Percentiles rank a stretch among this genome's conserved stretches.
These are phyloP conservation scores for Sedum album DNA, from an alignment of 164 flowering plant genomes.

Conservation along the genomic window DNA sequence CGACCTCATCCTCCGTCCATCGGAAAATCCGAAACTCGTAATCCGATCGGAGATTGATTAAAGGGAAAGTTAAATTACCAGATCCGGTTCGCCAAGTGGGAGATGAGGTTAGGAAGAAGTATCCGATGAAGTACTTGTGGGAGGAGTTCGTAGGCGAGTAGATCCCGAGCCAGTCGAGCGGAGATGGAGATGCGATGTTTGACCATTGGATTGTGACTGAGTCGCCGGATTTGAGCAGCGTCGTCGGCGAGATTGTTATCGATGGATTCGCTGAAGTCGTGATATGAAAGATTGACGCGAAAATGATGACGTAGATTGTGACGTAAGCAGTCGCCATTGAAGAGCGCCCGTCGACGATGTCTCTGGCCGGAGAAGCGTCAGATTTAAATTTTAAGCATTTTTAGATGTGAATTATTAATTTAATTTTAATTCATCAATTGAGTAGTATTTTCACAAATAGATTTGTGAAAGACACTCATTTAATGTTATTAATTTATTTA, in stretches of 20 bases:
- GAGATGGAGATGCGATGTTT: constrained; percentile 52
- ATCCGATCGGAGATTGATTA: constrained; percentile 60
- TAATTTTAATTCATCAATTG: background rate
- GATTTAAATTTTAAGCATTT: too few relatives aligned
- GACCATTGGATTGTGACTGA: constrained; percentile 49
- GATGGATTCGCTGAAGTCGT: constrained; percentile 24
- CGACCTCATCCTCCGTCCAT: constrained; percentile 54
- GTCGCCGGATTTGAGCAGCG: constrained; percentile 50
- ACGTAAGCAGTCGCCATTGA: constrained; percentile 7
- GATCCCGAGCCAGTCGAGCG: too few relatives aligned
- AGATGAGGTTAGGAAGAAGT: constrained; percentile 57
- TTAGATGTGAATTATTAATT: background rate
- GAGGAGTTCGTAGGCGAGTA: too few relatives aligned
- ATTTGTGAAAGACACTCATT: too few relatives aligned
- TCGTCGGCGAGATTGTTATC: constrained; percentile 36
- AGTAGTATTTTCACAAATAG: too few relatives aligned
- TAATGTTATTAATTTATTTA: too few relatives aligned
- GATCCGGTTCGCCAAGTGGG: constrained; percentile 68
- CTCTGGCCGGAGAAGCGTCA: too few relatives aligned
- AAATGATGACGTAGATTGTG: too few relatives aligned
- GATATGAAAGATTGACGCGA: background rate
- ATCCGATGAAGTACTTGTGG: constrained; percentile 74
- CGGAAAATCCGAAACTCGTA: constrained; percentile 84
- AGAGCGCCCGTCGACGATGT: background rate
- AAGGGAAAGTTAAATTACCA: constrained; percentile 53